Base-by-base conservation (phyloP, 1,284 basidiomycete genomes). In the Leccinum fuscescens region DNA sequence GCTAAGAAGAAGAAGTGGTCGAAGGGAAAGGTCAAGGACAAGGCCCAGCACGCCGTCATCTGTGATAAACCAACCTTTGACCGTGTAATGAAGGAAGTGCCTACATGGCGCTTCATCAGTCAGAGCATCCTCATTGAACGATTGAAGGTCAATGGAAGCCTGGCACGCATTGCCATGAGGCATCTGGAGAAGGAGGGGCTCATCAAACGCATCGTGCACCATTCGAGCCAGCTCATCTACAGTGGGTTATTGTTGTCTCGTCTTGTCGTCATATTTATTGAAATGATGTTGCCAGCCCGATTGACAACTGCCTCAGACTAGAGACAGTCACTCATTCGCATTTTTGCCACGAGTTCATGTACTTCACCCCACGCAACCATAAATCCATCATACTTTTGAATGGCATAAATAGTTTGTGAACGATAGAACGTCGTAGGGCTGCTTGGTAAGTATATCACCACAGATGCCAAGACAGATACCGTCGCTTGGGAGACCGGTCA, bases 1-100 rank as follows among this genome's bases (percentile, higher is more conserved):
- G 89, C 90, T 66, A 98, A 98, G 87, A 98, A 98, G 88, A 98
- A 98, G 91, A 98, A 98, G 88, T 98, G 96, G 96, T 98, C 95
- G 70, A 98, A 98, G 87, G 96, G 96, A 79, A 97, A 97, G 82
- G 95, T 98, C 78, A 98, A 98, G 90, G 95, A 98, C 83, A 98
- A 98, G 89, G 94, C 93, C 73, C 89, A 90, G 76, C 94, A 96
- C 85, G 87, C 92, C 74, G 96, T 98, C 78, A 83, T 89, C 71
- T 89, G 97, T 74, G 94, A 97, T 85, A 94, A 96, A 84, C 67
- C 84, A 58, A 89, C 84, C 65, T 97, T 84, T 85, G 96, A 98
- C 85, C 93, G 93, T 76, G 95, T 98, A 84, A 79, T 98, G 74
- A 99, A 99, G 88, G 97, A 99, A 80, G 95, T 96, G 79, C 97